phyloP scores from a whole-genome alignment of 208 protist species.

The Trypanosomatidae sp. region DNA sequence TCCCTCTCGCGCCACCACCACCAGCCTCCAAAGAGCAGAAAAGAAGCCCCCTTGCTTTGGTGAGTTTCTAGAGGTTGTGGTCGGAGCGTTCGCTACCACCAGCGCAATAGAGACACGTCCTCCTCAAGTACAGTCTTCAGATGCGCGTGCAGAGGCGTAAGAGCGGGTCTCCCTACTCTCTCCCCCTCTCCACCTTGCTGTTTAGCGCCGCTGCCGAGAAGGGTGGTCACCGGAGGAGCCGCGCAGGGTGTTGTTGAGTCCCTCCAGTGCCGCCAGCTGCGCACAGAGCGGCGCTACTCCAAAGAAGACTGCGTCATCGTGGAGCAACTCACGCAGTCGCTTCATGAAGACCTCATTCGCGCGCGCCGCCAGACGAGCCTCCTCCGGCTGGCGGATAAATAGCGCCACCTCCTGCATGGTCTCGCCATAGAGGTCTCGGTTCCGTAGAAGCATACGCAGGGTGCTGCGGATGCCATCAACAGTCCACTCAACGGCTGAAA shows the following conservation, averaged over 20 bases:
- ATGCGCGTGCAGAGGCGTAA: not conserved
- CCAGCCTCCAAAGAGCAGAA: no score
- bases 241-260: constrained; percentile 29
- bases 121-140: no score
- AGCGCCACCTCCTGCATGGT: constrained; percentile 47
- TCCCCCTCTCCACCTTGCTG: not conserved
- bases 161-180: not conserved
- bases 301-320: constrained; percentile 50
- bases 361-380: constrained; percentile 43
- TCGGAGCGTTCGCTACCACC: not conserved
- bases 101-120: no score
- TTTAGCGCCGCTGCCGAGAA: constrained; percentile 1
- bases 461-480: constrained; percentile 47
- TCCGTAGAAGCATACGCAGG: constrained; percentile 41
- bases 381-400: constrained; percentile 51
- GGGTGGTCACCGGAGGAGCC: not conserved
- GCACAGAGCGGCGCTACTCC: constrained; percentile 62
- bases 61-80: not conserved
- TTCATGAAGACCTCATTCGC: constrained; percentile 67
- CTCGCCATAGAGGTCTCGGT: constrained; percentile 43
- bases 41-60: not conserved
- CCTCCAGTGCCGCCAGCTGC: constrained; percentile 69
- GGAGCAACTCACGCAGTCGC: constrained; percentile 44
- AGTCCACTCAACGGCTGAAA: constrained; percentile 43
- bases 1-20: not conserved